Base-by-base conservation (phyloP, 306 rosid genomes). In the Malus asiatica region DNA sequence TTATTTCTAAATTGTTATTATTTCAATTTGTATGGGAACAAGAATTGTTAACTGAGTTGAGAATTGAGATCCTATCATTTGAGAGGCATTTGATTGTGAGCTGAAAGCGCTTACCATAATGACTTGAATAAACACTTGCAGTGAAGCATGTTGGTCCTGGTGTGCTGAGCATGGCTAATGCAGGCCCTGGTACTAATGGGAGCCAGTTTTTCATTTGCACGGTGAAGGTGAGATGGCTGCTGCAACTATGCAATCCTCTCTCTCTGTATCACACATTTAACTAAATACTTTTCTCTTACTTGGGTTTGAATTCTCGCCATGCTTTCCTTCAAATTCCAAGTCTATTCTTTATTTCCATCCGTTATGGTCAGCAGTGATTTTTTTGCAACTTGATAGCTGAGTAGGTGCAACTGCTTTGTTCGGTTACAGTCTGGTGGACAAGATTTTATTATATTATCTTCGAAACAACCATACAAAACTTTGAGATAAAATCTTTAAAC, bases 91-190 rank as follows among this genome's bases (percentile, higher is more conserved):
- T 33, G 29, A 29, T 29, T 76, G 61, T 73, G 33, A 44, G 23
- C 60, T 45, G 71, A 74, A 25, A 53, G 64, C 12, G 9, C 15
- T 8, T 29, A 32, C 80, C 25, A 58, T 22, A n/a, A 62, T 78
- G 38, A 78, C 27, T 14, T 65, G 25, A 19, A n/a, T 60, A 29
- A 14, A 72, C 75, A 74, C 73, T 67, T 82, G 58, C 95, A 90
- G 98, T 91, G 91, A 94, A 90, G 81, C 98, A 94, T 85, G 79
- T 83, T 38, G 98, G 96, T 62, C 88, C 98, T 72, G 98, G 98
- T 73, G 90, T 91, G 80, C 79, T 94, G 89, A 94, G 98, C 88
- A 94, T 94, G 98, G 98, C 97, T 25, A 94, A 91, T 81, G 97
- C 97, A 1, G 98, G 98, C 67, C 94, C 96, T 77, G 76, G 88